Base-by-base conservation (phyloP, 2,329 filamentous ascomycete species). In the Fusarium irregulare region DNA sequence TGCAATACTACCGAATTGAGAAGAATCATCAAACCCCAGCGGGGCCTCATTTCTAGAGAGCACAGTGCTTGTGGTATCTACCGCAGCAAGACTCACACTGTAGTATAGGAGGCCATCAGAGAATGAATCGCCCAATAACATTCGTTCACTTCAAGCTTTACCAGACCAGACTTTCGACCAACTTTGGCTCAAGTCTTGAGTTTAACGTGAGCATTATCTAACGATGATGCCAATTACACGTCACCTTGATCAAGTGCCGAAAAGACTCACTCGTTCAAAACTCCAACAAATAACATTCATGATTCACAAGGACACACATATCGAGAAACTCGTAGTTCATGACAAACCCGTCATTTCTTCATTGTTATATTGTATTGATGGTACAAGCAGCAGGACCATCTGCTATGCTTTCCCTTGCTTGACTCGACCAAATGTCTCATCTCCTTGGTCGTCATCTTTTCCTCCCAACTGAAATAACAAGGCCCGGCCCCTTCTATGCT, bases 311-410 rank as follows among this genome's bases (percentile, higher is more conserved):
- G 44, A 47, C 21, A 56, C 18, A 51, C 23, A 41, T 50, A 34
- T 63, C 47, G 27, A 51, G 6, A 51, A 23, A 21, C 13, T 12
- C 45, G 53, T 72, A 50, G 40, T 65, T 65, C 7, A 62, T 66
- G 62, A 16, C 62, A 61, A 58, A 44, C 32, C 41, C 37, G 55
- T 40, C 68, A 70, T 47, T 68, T 60, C 59, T 72, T 65, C 46
- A 56, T 66, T 59, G 51, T 62, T 64, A 32, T 65, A 64, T 55
- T 74, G 60, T 70, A 63, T 73, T 75, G 72, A 53, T 76, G 57
- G 51, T 78, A 78, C 77, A 78, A 73, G 76, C 72, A 78, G 74
- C 75, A 77, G 73, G 71, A 71, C 67, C 74, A 57, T 56, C 55
- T 67, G 47, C 73, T 70, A 72, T 67, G 64, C 68, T 72, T 68